A percentile compares a stretch with the other conserved stretches of the same genome.
These are phyloP conservation scores for Albophoma yamanashiensis DNA, from an alignment of 2,329 filamentous ascomycete genomes.

Conservation along the genomic window DNA sequence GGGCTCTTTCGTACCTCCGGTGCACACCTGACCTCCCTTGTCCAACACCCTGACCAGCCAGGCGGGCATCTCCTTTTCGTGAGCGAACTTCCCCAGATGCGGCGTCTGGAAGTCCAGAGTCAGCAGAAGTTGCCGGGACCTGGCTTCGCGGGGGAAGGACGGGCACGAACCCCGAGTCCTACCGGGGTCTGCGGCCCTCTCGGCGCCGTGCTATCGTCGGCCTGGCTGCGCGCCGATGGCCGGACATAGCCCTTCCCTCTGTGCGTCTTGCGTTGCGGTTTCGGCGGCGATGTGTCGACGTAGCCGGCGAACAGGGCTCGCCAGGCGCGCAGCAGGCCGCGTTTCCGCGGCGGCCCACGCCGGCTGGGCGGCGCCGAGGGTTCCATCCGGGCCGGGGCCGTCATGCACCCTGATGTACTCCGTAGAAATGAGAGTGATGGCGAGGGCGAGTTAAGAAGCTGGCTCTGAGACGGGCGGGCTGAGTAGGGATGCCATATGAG, in stretches of 20 bases:
- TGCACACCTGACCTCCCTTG: slow-evolving; percentile 43
- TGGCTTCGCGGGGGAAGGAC: no score
- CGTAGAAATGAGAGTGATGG: neutral
- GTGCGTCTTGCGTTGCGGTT: neutral
- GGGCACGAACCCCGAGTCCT: neutral
- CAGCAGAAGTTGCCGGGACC: neutral
- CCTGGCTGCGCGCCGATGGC: neutral
- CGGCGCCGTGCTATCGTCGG: no score
- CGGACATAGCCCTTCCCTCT: neutral
- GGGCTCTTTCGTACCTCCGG: slow-evolving; percentile 30
- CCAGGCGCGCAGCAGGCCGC: neutral
- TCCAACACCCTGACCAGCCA: slow-evolving; percentile 55
- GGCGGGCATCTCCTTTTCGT: slow-evolving; percentile 64
- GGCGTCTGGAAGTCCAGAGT: slow-evolving; percentile 27
- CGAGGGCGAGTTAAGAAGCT: neutral
- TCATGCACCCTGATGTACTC: no score
- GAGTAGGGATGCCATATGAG: neutral
- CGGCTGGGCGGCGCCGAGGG: neutral
- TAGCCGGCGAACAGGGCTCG: neutral
- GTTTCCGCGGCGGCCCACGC: neutral
- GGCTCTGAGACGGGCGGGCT: neutral
- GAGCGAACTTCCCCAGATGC: slow-evolving; percentile 61
- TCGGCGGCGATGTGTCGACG: neutral
- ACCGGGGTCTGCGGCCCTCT: neutral
- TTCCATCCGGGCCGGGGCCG: neutral